phyloP scores from a whole-genome alignment of 2,329 filamentous ascomycete genomes.

The Colletotrichum lentis region DNA sequence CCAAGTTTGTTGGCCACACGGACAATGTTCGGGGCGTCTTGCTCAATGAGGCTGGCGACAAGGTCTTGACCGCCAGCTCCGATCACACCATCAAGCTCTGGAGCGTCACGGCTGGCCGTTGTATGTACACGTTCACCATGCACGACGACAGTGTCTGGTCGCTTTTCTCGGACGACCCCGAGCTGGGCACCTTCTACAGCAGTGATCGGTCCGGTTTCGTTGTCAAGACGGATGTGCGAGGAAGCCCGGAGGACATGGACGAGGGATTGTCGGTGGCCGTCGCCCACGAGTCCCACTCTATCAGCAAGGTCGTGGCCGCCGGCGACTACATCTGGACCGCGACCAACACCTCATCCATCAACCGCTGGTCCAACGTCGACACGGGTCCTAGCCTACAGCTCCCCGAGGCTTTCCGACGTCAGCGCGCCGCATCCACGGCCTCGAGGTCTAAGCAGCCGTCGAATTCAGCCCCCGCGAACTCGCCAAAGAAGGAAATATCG shows the following conservation, averaged over 20 bases:
- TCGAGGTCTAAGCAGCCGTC: conserved; percentile 41
- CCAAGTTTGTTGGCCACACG: conserved; percentile 95
- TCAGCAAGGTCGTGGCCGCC: conserved; percentile 72
- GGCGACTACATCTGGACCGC: conserved; percentile 88
- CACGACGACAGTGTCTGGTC: conserved; percentile 99
- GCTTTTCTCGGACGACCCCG: conserved; percentile 85
- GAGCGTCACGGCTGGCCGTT: conserved; percentile 93
- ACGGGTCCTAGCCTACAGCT: conserved; percentile 76
- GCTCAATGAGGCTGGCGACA: conserved; percentile 87
- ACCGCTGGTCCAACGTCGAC: conserved; percentile 88
- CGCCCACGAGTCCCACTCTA: conserved; percentile 88
- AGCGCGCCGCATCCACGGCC: conserved; percentile 55
- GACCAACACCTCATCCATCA: conserved; percentile 89
- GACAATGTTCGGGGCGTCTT: conserved; percentile 93
- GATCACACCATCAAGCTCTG: conserved; percentile 98
- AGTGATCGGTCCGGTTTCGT: conserved; percentile 90
- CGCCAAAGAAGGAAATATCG: conserved; percentile 72
- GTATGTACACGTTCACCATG: conserved; percentile 98
- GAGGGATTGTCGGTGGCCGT: conserved; percentile 91
- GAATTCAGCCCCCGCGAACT: conserved; percentile 47
- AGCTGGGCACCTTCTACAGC: conserved; percentile 91
- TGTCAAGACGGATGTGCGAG: conserved; percentile 93
- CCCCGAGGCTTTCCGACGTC: conserved; percentile 62
- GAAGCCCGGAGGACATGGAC: conserved; percentile 72
- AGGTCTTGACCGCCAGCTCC: conserved; percentile 90